Percentiles rank a stretch among this genome's conserved stretches.
Conservation (phyloP, 495 filamentous ascomycete species). For the Xylaria nigripes region DNA sequence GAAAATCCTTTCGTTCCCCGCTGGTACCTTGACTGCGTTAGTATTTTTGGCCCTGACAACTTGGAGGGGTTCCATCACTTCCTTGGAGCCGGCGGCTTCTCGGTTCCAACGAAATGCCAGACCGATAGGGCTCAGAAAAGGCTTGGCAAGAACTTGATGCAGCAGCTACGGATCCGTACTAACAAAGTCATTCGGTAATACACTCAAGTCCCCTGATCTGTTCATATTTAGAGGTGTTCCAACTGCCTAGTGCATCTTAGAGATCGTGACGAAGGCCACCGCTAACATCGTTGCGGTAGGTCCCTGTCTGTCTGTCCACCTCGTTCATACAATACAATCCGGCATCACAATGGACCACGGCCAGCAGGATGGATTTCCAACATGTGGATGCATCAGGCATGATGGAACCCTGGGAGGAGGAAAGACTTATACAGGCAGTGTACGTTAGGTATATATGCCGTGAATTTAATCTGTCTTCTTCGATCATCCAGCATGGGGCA, state of each 20-base stretch:
- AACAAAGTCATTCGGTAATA: constrained; percentile 6
- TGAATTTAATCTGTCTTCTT: not conserved
- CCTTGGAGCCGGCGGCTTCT: not conserved
- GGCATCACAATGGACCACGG: not conserved
- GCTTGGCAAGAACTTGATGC: constrained; percentile 1
- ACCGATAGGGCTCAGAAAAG: not conserved
- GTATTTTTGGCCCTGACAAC: no score
- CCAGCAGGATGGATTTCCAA: not conserved
- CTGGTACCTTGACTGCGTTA: no score
- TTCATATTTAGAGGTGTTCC: not conserved
- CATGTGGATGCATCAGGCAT: constrained; percentile 1
- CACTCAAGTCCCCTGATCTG: constrained; percentile 2
- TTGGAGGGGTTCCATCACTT: not conserved
- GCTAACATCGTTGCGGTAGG: not conserved
- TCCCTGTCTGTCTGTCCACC: constrained; percentile 5
- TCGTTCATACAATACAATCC: not conserved
- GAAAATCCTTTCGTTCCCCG: no score
- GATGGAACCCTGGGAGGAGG: not conserved
- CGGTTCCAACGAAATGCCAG: not conserved
- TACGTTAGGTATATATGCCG: not conserved
- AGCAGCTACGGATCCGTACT: no score
- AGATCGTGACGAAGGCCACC: constrained; percentile 5
- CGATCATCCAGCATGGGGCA: not conserved
- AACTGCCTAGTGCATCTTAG: constrained; percentile 4
- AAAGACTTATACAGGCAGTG: no score